These are phyloP conservation scores for Chlamydomonas sp. DNA, from an alignment of 139 green algal species.

Conservation along the genomic window DNA sequence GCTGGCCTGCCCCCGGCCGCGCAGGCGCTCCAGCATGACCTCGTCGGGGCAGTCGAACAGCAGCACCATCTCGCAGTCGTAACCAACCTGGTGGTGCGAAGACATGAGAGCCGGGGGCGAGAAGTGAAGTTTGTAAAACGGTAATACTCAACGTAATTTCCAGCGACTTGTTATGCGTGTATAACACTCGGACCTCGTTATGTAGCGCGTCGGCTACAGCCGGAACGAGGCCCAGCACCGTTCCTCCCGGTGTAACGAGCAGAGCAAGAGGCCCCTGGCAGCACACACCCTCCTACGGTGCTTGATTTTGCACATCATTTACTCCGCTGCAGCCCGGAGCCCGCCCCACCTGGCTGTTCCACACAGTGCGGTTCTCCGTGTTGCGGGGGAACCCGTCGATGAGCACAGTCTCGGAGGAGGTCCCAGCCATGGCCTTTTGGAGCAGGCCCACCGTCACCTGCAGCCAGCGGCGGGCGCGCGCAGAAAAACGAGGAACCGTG, in stretches of 20 bases:
- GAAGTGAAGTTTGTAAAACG: not conserved
- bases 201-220: too few relatives aligned
- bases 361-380: conserved; percentile 90
- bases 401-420: conserved; percentile 75
- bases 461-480: not conserved
- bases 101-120: not conserved
- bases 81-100: conserved; percentile 76
- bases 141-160: not conserved
- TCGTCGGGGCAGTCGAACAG: conserved; percentile 94
- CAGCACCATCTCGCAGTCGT: conserved; percentile 86
- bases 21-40: conserved; percentile 87
- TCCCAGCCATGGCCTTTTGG: conserved; percentile 85
- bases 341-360: conserved; percentile 62
- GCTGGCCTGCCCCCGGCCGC: conserved; percentile 68
- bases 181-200: too few relatives aligned
- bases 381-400: conserved; percentile 97
- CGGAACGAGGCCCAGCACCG: too few relatives aligned
- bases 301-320: too few relatives aligned
- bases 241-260: too few relatives aligned
- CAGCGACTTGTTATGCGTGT: not conserved
- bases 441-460: conserved; percentile 91
- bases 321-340: too few relatives aligned
- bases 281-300: too few relatives aligned
- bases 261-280: too few relatives aligned
- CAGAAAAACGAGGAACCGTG: not conserved